These are phyloP conservation scores for Sanghuangporus weigelae DNA, from an alignment of 1,284 basidiomycete genomes.

Conservation along the genomic window DNA sequence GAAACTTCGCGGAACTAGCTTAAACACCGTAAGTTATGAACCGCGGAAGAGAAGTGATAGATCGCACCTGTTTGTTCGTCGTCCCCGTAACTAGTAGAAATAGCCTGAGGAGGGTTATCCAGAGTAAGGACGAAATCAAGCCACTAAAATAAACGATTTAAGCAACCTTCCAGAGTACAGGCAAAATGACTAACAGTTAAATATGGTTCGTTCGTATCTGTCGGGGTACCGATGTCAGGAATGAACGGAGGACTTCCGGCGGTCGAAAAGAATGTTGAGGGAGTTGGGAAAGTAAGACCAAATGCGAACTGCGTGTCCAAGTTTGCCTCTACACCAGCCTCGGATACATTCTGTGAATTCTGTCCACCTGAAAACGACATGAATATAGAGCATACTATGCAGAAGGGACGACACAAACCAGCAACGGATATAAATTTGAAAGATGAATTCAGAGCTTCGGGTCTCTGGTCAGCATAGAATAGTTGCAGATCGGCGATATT, in stretches of 20 bases:
- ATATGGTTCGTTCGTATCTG: slow-evolving; percentile 63
- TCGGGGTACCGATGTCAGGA: slow-evolving; percentile 37
- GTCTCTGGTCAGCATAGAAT: slow-evolving; percentile 45
- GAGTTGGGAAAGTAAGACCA: slow-evolving; percentile 49
- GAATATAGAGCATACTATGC: slow-evolving; percentile 1
- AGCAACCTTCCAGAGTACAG: slow-evolving; percentile 4
- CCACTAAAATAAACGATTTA: slow-evolving; percentile 38
- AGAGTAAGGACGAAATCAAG: slow-evolving; percentile 46
- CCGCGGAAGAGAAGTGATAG: background rate
- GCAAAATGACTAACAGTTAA: slow-evolving; percentile 31
- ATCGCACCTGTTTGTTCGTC: slow-evolving; percentile 56
- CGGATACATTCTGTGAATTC: slow-evolving; percentile 52
- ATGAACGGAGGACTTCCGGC: slow-evolving; percentile 53
- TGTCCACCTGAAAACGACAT: slow-evolving; percentile 37
- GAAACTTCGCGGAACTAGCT: slow-evolving; percentile 52
- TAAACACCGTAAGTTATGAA: slow-evolving; percentile 1
- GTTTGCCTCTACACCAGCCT: slow-evolving; percentile 64
- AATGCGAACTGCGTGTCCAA: slow-evolving; percentile 67
- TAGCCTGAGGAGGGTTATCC: slow-evolving; percentile 43
- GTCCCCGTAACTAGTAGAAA: slow-evolving; percentile 66
- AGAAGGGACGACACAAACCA: slow-evolving; percentile 29
- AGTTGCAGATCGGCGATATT: slow-evolving; percentile 49
- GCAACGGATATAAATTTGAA: slow-evolving; percentile 44
- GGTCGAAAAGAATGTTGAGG: slow-evolving; percentile 54
- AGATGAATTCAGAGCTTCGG: slow-evolving; percentile 38